These are phyloP conservation scores for Przewalskia tangutica DNA, from an alignment of 257 asterid genomes.

Conservation along the genomic window DNA sequence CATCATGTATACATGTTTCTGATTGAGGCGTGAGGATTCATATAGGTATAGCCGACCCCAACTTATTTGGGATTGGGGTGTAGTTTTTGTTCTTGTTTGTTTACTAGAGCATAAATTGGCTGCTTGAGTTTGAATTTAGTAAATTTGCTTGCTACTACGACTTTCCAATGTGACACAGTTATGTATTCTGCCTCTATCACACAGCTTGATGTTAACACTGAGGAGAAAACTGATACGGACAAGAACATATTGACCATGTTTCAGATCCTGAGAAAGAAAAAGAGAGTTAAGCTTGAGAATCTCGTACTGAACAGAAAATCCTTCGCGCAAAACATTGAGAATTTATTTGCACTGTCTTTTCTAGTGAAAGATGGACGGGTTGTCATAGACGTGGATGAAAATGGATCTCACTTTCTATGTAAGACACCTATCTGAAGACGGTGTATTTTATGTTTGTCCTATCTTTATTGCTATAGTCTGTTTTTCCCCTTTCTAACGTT, in stretches of 20 bases:
- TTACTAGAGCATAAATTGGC: neutral
- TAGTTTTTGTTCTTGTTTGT: neutral
- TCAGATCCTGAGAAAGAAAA: conserved; percentile 23
- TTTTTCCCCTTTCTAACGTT: neutral
- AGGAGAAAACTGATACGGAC: conserved; percentile 26
- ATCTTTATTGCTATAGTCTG: neutral
- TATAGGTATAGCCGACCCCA: neutral
- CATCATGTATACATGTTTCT: too few species aligned
- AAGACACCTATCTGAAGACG: conserved; percentile 1
- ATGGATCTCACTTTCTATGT: conserved; percentile 41
- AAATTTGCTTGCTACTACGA: neutral
- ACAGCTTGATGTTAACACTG: conserved; percentile 28
- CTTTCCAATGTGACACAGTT: neutral
- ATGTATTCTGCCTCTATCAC: neutral
- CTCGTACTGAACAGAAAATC: conserved; percentile 34
- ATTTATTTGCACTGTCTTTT: conserved; percentile 51
- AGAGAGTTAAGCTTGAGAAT: conserved; percentile 28
- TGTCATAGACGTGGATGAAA: conserved; percentile 22
- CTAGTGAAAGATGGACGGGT: conserved; percentile 52
- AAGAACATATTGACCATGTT: conserved; percentile 30
- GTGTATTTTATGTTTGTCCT: neutral
- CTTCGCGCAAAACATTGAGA: conserved; percentile 52
- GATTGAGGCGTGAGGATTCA: neutral
- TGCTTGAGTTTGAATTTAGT: neutral
- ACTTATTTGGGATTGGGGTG: neutral